Evolutionary conservation across 169 alveolate species (phyloP), one percentile per base, ranked within the genome.

Genomic region (Babesia caballi): DNA sequence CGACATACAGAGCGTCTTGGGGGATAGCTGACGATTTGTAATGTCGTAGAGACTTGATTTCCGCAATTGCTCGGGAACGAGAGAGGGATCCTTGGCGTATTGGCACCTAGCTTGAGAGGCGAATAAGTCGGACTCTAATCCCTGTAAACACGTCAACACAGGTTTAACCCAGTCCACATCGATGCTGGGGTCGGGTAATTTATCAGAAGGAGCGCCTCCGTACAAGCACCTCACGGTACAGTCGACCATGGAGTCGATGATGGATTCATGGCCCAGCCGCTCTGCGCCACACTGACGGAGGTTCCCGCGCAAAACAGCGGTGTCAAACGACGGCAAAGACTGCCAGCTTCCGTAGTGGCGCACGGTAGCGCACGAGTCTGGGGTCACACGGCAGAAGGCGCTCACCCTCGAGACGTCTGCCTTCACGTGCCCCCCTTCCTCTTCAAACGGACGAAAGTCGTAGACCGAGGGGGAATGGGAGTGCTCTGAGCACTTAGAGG

Each of bases 291-390:
- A n/a, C 12, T n/a, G 23, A 5, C 53, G 47, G 25, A 44, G 2
- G 9, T 63, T 42, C n/a, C 61, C 28, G 25, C 11, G 5, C 60
- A 44, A n/a, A 21, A 4, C 12, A 1, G 60, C 33, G 38, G 28
- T 25, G 60, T 63, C 73, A 63, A 63, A 63, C 25, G 73, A 63
- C 4, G 44, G 73, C 27, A 63, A 49, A 5, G 32, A 17, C 41
- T 63, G 73, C 73, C 73, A 63, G 11, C 46, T 8, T 5, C 21
- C 23, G 52, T 42, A 63, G 4, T 3, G 5, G 4, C 12, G 50
- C 19, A 49, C 14, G 1, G 4, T 3, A 14, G 58, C 35, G 15
- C 27, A 6, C 6, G 52, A 44, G 2, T 36, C 30, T 6, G 49
- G 51, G 54, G 27, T 50, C 11, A 63, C 38, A 42, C 8, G 60